These are phyloP conservation scores for Auricularia sp. DNA, from an alignment of 768 basidiomycete species.

Conservation along the genomic window DNA sequence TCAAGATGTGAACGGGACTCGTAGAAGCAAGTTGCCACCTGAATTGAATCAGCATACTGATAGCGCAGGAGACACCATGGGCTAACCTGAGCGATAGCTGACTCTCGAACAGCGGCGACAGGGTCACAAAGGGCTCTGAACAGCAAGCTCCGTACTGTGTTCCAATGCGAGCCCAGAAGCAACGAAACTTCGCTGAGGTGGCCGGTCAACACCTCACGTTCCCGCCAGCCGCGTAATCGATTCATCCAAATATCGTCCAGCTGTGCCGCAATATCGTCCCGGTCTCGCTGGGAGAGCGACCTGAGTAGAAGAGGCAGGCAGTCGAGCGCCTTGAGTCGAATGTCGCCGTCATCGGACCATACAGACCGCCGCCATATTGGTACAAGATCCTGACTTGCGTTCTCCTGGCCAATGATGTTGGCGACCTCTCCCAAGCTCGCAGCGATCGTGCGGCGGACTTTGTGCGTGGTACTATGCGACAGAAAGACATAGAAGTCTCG, in stretches of 20 bases:
- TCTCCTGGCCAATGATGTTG: slow-evolving; percentile 65
- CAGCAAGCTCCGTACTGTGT: slow-evolving; percentile 45
- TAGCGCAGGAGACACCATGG: neutral
- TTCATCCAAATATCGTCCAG: slow-evolving; percentile 47
- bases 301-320: slow-evolving; percentile 46
- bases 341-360: slow-evolving; percentile 50
- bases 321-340: slow-evolving; percentile 63
- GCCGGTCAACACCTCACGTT: slow-evolving; percentile 59
- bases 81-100: slow-evolving; percentile 58
- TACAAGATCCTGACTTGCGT: slow-evolving; percentile 58
- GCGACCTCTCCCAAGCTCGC: slow-evolving; percentile 86
- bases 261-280: slow-evolving; percentile 31
- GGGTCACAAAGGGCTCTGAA: slow-evolving; percentile 57
- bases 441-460: slow-evolving; percentile 70
- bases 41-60: slow-evolving; percentile 13
- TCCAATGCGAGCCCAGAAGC: slow-evolving; percentile 29
- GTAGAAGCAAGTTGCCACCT: slow-evolving; percentile 42
- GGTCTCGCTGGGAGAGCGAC: slow-evolving; percentile 38
- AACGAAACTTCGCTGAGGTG: slow-evolving; percentile 41
- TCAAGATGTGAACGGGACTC: slow-evolving; percentile 26
- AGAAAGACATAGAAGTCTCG: slow-evolving; percentile 58
- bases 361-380: slow-evolving; percentile 59
- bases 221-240: slow-evolving; percentile 62
- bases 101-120: slow-evolving; percentile 79
- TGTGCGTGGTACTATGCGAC: slow-evolving; percentile 44